These are phyloP conservation scores for Yarrowia sp. DNA, from an alignment of 805 yeast species.

Conservation along the genomic window DNA sequence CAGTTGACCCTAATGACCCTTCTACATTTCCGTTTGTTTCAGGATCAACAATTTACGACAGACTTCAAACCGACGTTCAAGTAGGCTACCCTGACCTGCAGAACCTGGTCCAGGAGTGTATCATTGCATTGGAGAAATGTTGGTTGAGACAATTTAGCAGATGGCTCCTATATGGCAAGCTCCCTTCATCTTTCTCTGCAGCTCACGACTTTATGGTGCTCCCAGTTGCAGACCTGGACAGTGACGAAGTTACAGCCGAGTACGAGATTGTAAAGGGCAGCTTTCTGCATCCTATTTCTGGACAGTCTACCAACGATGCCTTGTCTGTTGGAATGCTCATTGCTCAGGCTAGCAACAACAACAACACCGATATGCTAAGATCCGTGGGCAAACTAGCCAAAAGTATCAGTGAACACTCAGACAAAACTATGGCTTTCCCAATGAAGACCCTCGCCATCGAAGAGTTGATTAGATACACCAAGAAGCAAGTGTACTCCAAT, in stretches of 20 bases:
- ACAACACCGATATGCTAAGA: background rate
- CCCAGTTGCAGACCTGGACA: background rate
- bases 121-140: slow-evolving; percentile 27
- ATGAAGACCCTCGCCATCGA: background rate
- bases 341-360: background rate
- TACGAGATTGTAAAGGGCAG: slow-evolving; percentile 19
- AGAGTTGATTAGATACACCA: background rate
- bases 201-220: slow-evolving; percentile 29
- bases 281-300: slow-evolving; percentile 24
- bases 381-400: background rate
- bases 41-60: background rate
- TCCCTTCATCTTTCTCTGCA: slow-evolving; percentile 20
- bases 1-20: background rate
- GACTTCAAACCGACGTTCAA: background rate
- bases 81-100: slow-evolving; percentile 14
- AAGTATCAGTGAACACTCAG: background rate
- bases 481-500: background rate
- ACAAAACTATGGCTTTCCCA: background rate
- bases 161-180: slow-evolving; percentile 31
- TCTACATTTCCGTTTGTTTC: slow-evolving; percentile 5
- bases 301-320: slow-evolving; percentile 21
- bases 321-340: slow-evolving; percentile 4
- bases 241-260: background rate
- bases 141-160: slow-evolving; percentile 30
- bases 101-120: slow-evolving; percentile 24